Evolutionary conservation across 2,329 filamentous ascomycete genomes (phyloP), one percentile per base, ranked within the genome.

Genomic region (Huntiella moniliformis): DNA sequence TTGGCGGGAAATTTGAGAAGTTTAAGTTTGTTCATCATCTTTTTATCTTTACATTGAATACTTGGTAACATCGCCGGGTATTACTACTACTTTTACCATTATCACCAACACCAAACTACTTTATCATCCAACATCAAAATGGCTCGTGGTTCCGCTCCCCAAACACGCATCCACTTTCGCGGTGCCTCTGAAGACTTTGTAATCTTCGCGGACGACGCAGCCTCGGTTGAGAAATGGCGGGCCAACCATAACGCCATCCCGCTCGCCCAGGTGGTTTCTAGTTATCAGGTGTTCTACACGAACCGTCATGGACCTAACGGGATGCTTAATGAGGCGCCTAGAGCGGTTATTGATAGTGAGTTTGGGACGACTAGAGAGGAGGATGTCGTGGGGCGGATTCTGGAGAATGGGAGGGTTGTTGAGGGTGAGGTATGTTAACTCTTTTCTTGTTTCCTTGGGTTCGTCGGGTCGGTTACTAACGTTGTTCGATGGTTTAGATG

Each of bases 221-320:
- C 82, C 50, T 68, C 71, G 42, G 77, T 84, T 56, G 68, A 82
- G 63, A 78, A 88, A 62, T 96, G 88, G 88, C 76, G 78, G 68
- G 66, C 60, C 4, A 88, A 96, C 67, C 77, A 74, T 58, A 15
- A 16, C 13, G 78, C 73, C 28, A 67, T 91, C 28, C 82, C 91
- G 34, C 66, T 96, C 41, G 73, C 82, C 1, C 78, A 95, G 56
- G 87, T 98, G 47, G 73, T 96, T 47, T 84, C 79, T 49, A 72
- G 81, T 5, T 96, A 84, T 71, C 83, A 93, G 71, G 70, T 98
- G 57, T 93, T 94, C 57, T 67, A 81, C 38, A 93, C 86, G 33
- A 82, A 92, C 68, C 93, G 86, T 62, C 86, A 94, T 61, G 88
- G 88, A 53, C 75, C 74, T 38, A 85, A 94, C 61, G 88, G 88